A percentile compares a stretch with the other conserved stretches of the same genome.
Conservation (phyloP, 176 grass and related monocot genomes). For the Elaeis guineensis region DNA sequence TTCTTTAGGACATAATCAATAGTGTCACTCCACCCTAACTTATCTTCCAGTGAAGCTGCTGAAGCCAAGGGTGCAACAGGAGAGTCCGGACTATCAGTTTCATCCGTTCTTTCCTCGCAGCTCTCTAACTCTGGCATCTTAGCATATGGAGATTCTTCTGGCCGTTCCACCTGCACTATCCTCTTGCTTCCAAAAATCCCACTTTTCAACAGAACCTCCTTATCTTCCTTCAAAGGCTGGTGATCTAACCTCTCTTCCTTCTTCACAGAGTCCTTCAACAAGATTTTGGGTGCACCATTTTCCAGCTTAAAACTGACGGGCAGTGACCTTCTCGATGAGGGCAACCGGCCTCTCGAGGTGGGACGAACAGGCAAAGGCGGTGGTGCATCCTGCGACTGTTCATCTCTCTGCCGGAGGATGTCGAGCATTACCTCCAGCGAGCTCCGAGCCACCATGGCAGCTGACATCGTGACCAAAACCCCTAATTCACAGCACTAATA, state of each 20-base stretch:
- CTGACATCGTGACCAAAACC: constrained; percentile 28
- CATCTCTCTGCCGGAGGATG: constrained; percentile 56
- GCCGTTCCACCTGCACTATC: constrained; percentile 26
- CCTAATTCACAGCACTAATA: no score
- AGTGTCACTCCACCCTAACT: constrained; percentile 27
- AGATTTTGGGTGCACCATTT: constrained; percentile 20
- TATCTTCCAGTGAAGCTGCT: constrained; percentile 32
- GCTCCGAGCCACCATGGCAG: constrained; percentile 35
- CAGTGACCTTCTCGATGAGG: constrained; percentile 44
- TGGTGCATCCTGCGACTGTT: constrained; percentile 61
- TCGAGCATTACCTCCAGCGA: constrained; percentile 96
- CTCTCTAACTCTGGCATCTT: constrained; percentile 1
- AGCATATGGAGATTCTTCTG: constrained; percentile 49
- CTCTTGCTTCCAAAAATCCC: constrained; percentile 51
- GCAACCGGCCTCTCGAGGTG: constrained; percentile 59
- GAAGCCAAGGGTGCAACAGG: constrained; percentile 36
- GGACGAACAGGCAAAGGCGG: constrained; percentile 83
- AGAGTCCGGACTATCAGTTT: constrained; percentile 6
- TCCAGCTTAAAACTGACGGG: constrained; percentile 49
- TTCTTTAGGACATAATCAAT: constrained; percentile 65
- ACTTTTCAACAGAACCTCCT: constrained; percentile 33
- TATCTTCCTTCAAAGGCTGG: constrained; percentile 25
- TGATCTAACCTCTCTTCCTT: constrained; percentile 22
- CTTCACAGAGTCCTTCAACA: constrained; percentile 1
- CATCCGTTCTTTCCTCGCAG: constrained; percentile 28